phyloP scores from a whole-genome alignment of 1,284 basidiomycete species.

The Trametes versicolor region DNA sequence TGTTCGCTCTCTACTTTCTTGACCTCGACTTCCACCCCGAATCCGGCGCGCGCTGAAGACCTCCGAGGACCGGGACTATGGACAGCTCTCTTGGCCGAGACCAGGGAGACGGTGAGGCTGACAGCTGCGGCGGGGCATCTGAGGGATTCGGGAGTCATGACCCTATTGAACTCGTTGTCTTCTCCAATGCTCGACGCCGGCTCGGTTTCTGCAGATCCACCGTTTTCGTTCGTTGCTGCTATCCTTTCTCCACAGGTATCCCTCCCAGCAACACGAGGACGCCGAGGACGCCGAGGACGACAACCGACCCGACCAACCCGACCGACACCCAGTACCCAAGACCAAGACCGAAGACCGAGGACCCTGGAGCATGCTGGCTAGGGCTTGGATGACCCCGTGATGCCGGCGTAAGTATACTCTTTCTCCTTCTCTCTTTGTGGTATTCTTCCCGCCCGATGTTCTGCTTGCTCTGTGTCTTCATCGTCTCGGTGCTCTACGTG shows the following conservation, averaged over 20 bases:
- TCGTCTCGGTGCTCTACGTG: not conserved
- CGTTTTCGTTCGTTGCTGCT: conserved; percentile 8
- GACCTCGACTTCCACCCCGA: not conserved
- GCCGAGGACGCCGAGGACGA: not conserved
- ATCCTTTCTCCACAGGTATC: not conserved
- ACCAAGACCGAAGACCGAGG: not conserved
- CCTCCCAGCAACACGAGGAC: not conserved
- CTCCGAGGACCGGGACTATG: conserved; percentile 1
- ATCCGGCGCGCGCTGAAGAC: conserved; percentile 17
- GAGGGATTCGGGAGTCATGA: conserved; percentile 18
- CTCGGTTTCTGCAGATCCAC: not conserved
- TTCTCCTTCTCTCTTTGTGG: not conserved
- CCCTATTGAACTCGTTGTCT: conserved; percentile 8
- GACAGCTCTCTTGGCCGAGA: not conserved
- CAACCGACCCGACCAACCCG: not conserved
- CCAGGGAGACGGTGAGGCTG: conserved; percentile 15
- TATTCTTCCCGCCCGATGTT: no score
- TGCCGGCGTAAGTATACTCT: not conserved
- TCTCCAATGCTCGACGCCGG: conserved; percentile 8
- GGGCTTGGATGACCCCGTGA: conserved; percentile 1
- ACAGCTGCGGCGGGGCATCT: conserved; percentile 13
- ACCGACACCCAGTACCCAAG: not conserved
- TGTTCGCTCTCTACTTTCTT: not conserved
- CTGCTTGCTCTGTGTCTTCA: not conserved
- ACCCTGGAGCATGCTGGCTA: not conserved